Base-by-base conservation (phyloP, 2,329 filamentous ascomycete genomes). In the Achaetomium macrosporum region DNA sequence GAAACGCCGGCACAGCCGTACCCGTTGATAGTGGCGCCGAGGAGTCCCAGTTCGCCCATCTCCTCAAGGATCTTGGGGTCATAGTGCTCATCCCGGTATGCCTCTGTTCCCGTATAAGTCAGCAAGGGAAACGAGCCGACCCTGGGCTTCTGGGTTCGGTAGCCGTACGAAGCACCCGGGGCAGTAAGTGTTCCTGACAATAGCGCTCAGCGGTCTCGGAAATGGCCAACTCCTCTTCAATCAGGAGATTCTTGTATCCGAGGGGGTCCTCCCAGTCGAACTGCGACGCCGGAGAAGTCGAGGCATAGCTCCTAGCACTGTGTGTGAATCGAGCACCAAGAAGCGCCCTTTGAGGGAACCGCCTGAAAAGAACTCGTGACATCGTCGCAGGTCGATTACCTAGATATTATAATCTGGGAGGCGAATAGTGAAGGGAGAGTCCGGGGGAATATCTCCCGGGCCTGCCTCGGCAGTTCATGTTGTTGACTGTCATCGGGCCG, bases 211-310 rank as follows among this genome's bases (percentile, higher is more conserved):
- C 92, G 6, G 90, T 95, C 64, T 96, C 90, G 40, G 87, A 79
- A 60, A 99, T 92, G 13, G 91, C 90, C 59, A 89, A 68, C 70
- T 99, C 93, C 55, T 99, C 93, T 60, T 95, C 88, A 1, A 90
- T 96, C 64, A 90, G 80, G 42, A 96, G 73, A 64, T 83, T 86
- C 64, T 83, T 84, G 35, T 85, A 77, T 25, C 78, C 79, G 54
- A 99, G 76, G 17, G 93, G 91, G 66, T 99, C 93, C 68, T 93
- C 81, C 92, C 93, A 99, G 69, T 95, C 84, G 69, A 96, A 97
- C 46, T 59, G 57, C 19, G 55, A 12, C 33, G 29, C 36, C 16
- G 57, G 41, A 20, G 61, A 29, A 7, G 61, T 36, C 13, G 60
- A 58, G 35, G 60, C 57, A 52, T 55, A 61, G 52, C 47, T 51